Evolutionary conservation across 495 filamentous ascomycete genomes (phyloP), one percentile per base, ranked within the genome.

Genomic region (Aspergillus nanangensis): DNA sequence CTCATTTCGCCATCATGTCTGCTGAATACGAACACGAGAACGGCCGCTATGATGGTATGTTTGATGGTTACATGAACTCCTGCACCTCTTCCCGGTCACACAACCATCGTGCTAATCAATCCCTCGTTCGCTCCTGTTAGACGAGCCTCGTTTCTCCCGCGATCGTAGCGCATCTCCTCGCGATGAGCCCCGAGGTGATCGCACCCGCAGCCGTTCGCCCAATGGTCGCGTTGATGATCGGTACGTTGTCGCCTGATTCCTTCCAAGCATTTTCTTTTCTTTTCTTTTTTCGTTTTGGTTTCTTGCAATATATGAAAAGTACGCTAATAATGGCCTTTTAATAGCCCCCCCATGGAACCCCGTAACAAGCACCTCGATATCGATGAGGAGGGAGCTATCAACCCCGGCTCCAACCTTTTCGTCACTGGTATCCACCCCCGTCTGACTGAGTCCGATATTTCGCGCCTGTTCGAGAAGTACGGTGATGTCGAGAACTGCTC

Each of bases 401-500:
- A 97, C 69, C 82, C 90, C 45, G 93, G 93, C 57, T 96, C 94
- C 51, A 98, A 98, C 75, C 87, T 98, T 46, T 98, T 98, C 65
- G 93, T 98, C 46, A 98, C 94, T 57, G 93, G 93, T 55, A 98
- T 98, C 57, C 89, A 96, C 65, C 93, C 93, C 32, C 88, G 89
- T 67, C 81, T 98, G 51, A 84, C 84, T 36, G 93, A 98, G 68
- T 75, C 81, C 10, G 93, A 96, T 52, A 88, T 98, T 43, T 84
- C 88, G 33, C 88, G 88, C 67, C 84, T 99, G 33, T 99, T 97
- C 58, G 90, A 95, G 71, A 99, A 97, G 71, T 97, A 96, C 55
- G 93, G 93, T 55, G 87, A 92, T 64, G 93, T 99, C 25, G 92
- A 96, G 71, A 96, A 94, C 72, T 96, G 91, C 74, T 93, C 96